phyloP scores from a whole-genome alignment of 1,139 yeast species.

The Blastobotrys malaysiensis region DNA sequence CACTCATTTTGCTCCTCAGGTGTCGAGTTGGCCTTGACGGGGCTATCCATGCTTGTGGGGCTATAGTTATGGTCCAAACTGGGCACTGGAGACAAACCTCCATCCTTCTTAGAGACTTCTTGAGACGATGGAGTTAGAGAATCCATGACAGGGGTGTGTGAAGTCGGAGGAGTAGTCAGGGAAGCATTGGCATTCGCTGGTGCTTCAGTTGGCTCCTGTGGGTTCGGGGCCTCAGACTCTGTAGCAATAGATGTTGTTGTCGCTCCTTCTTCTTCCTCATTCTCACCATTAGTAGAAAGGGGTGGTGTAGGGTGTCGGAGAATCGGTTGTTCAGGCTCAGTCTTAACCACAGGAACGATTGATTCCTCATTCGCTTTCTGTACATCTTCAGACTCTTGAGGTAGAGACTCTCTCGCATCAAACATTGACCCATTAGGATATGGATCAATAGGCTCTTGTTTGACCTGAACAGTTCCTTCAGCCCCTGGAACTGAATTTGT shows the following conservation, averaged over 20 bases:
- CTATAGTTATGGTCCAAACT: constrained; percentile 17
- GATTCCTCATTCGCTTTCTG: background rate
- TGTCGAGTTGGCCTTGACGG: constrained; percentile 10
- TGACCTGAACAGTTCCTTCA: background rate
- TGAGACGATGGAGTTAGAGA: background rate
- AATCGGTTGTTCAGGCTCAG: background rate
- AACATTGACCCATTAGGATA: background rate
- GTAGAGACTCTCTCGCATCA: background rate
- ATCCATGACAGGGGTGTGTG: background rate
- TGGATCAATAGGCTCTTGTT: constrained; percentile 8
- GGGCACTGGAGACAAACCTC: constrained; percentile 20
- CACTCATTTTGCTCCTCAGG: constrained; percentile 4
- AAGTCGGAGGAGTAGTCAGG: background rate
- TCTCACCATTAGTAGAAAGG: background rate
- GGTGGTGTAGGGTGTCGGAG: background rate
- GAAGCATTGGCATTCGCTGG: background rate
- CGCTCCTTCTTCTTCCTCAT: background rate
- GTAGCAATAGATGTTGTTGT: background rate
- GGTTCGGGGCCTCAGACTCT: background rate
- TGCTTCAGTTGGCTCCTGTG: background rate
- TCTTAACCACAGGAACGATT: background rate
- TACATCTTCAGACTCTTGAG: background rate
- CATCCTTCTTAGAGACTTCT: constrained; percentile 2
- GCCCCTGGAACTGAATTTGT: background rate
- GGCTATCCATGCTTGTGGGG: constrained; percentile 15